A percentile compares a stretch with the other conserved stretches of the same genome.
phyloP scores from a whole-genome alignment of 2,329 filamentous ascomycete species.

The Eutypella sp. region DNA sequence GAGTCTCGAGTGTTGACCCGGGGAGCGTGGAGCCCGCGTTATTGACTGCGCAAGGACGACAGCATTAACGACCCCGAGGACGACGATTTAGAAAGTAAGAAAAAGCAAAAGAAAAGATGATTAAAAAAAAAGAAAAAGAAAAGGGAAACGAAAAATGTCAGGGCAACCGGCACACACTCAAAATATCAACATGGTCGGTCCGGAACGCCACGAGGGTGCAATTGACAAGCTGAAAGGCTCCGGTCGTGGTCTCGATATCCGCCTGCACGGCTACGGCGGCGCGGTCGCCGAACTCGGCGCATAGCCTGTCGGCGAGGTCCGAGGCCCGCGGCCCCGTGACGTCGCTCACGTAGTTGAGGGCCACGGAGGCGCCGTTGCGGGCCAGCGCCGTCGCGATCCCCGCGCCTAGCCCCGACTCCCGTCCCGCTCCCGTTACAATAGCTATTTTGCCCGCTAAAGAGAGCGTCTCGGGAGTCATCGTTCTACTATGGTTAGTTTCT shows the following conservation, averaged over 20 bases:
- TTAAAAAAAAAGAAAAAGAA: no score
- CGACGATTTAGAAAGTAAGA: no score
- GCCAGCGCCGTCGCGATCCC: constrained; percentile 35
- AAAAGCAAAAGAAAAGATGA: no score
- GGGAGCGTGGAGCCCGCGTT: constrained; percentile 15
- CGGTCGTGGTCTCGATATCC: constrained; percentile 27
- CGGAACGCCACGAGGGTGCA: constrained; percentile 30
- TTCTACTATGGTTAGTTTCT: no score
- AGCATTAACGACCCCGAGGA: background rate
- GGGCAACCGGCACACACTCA: constrained; percentile 27
- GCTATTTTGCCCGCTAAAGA: constrained; percentile 36
- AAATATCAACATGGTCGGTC: constrained; percentile 34
- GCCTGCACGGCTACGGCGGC: constrained; percentile 30
- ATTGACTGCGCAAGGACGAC: constrained; percentile 15
- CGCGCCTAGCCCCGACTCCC: constrained; percentile 39
- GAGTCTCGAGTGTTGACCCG: constrained; percentile 12
- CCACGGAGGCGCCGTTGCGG: constrained; percentile 36
- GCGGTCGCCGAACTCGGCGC: constrained; percentile 22
- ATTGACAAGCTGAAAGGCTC: constrained; percentile 26
- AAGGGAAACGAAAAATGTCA: background rate
- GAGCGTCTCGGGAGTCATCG: constrained; percentile 30
- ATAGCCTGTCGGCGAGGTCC: constrained; percentile 22
- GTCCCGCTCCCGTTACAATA: constrained; percentile 40
- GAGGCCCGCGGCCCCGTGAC: constrained; percentile 24
- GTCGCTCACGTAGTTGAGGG: constrained; percentile 36